Base-by-base conservation (phyloP, 257 asterid species). In the Rubia yunnanensis region DNA sequence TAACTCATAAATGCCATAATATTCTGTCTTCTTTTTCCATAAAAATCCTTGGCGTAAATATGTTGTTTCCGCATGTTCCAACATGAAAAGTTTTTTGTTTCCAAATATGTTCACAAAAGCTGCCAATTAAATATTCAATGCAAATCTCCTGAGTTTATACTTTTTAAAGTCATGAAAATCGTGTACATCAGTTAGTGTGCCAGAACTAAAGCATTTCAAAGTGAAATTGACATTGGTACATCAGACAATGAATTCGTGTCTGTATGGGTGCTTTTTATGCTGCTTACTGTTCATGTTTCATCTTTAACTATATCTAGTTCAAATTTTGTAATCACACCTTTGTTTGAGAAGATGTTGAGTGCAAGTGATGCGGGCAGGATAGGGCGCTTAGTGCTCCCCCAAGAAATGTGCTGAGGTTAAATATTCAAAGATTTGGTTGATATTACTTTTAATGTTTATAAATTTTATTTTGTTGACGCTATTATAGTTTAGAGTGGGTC, bases 331-430 rank as follows among this genome's bases (percentile, higher is more conserved):
- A 83, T 89, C 24, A 87, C 84, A 59, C 97, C 98, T 50, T 73
- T 92, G 85, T 92, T 92, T 44, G 97, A 92, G 83, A 92, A 92
- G 84, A 87, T 82, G 84, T 77, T 92, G 66, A 92, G 94, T 66
- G 97, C 97, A 71, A 92, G 97, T 58, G 98, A 92, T 74, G 97
- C 98, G 70, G 94, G 98, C 58, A 74, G 88, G 76, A 79, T 92
- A 69, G 97, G 98, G 71, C 96, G 98, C 76, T 68, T 92, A 74
- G 94, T 92, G 67, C 85, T 92, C 59, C 98, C n/a, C 98, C 27
- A 92, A 92, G 74, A 92, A 84, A 75, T 89, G 98, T 66, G 98
- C 97, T 18, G 98, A 92, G 97, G 98, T 87, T 73, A 83, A 86
- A 63, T 56, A 65, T 67, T 73, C 17, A 44, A 53, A 49, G 63